These are phyloP conservation scores for Xenosphaeropsis pyriputrescens DNA, from an alignment of 2,329 filamentous ascomycete species.

Conservation along the genomic window DNA sequence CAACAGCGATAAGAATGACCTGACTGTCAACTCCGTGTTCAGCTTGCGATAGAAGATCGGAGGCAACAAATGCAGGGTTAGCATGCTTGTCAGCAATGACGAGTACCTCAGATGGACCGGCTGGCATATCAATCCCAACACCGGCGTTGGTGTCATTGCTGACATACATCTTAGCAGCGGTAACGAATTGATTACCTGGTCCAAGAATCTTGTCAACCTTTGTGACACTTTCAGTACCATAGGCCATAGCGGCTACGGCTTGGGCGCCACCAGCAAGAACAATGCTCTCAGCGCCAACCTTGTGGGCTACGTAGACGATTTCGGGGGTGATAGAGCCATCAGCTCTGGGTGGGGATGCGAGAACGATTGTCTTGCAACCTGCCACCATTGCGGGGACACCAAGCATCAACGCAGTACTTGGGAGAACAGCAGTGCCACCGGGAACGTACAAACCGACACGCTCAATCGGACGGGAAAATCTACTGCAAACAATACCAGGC, in stretches of 20 bases:
- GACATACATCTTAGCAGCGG: conserved; percentile 95
- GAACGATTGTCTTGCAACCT: conserved; percentile 85
- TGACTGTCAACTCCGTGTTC: conserved; percentile 96
- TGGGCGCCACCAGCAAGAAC: conserved; percentile 92
- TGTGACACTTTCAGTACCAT: conserved; percentile 83
- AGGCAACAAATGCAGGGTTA: conserved; percentile 89
- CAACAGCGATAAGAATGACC: conserved; percentile 80
- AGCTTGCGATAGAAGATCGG: conserved; percentile 85
- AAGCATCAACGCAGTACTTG: conserved; percentile 93
- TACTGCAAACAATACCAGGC: conserved; percentile 90
- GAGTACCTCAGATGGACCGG: conserved; percentile 91
- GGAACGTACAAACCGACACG: conserved; percentile 93
- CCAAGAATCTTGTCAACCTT: conserved; percentile 99
- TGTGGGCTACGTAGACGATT: conserved; percentile 95
- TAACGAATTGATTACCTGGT: conserved; percentile 96
- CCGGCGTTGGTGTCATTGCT: conserved; percentile 93
- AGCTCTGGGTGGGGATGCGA: conserved; percentile 78
- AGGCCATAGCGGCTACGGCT: conserved; percentile 91
- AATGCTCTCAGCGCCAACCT: conserved; percentile 89
- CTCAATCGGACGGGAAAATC: conserved; percentile 86
- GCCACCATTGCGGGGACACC: conserved; percentile 96
- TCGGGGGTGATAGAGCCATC: conserved; percentile 90
- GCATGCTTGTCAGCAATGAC: conserved; percentile 81
- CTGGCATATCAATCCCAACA: conserved; percentile 96
- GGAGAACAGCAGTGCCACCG: conserved; percentile 91